phyloP scores from a whole-genome alignment of 768 basidiomycete genomes.

The Tephrocybe rancida region DNA sequence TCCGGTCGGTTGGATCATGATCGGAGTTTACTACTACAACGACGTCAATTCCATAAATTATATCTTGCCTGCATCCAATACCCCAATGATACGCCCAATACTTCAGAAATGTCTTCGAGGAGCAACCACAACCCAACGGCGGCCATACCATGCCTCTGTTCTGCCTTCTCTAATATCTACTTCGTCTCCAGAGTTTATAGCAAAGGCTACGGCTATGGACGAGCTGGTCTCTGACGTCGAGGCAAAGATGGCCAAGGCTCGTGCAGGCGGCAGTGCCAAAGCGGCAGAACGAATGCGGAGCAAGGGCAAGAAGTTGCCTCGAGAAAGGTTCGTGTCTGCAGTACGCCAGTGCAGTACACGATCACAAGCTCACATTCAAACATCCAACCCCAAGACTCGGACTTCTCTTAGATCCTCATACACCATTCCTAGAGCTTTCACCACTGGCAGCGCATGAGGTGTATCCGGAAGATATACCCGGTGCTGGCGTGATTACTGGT shows the following conservation, averaged over 20 bases:
- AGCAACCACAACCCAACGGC: constrained; percentile 21
- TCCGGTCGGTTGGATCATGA: too few species aligned
- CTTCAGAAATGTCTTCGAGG: constrained; percentile 17
- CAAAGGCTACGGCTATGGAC: constrained; percentile 71
- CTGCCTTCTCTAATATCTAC: constrained; percentile 74
- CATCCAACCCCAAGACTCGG: constrained; percentile 49
- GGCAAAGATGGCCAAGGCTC: constrained; percentile 54
- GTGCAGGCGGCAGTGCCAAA: constrained; percentile 75
- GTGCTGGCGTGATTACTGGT: constrained; percentile 90
- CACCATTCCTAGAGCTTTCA: constrained; percentile 90
- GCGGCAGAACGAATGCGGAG: constrained; percentile 74
- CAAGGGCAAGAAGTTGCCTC: constrained; percentile 81
- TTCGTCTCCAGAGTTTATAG: constrained; percentile 69
- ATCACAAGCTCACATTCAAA: not conserved
- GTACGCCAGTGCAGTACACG: not conserved
- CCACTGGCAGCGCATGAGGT: constrained; percentile 86
- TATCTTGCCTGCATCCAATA: not conserved
- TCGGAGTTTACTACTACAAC: too few species aligned
- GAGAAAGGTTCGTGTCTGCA: constrained; percentile 65
- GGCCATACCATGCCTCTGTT: constrained; percentile 69
- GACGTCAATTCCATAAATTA: too few species aligned
- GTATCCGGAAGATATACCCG: constrained; percentile 80
- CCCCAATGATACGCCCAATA: constrained; percentile 17
- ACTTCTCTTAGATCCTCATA: constrained; percentile 79
- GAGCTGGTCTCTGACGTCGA: constrained; percentile 66